Conservation (phyloP, 2,329 filamentous ascomycete species). For the Incumbomyces lentus region DNA sequence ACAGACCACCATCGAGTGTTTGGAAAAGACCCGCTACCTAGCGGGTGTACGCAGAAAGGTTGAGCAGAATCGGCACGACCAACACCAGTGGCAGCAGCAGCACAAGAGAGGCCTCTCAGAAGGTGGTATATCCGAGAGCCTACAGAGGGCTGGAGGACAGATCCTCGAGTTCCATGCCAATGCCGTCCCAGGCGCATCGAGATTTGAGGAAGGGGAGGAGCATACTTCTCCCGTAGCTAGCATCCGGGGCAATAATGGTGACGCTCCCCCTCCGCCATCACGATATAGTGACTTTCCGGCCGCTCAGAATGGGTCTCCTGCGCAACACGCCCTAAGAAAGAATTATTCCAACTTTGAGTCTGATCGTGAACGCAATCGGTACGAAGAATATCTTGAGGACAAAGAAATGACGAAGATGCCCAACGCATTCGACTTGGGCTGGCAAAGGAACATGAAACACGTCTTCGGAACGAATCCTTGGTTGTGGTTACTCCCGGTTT, state of each 20-base stretch:
- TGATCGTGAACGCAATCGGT: constrained; percentile 55
- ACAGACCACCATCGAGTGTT: constrained; percentile 88
- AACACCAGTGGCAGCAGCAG: constrained; percentile 29
- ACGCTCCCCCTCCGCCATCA: constrained; percentile 4
- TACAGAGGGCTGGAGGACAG: constrained; percentile 59
- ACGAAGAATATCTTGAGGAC: constrained; percentile 77
- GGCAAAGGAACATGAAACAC: constrained; percentile 66
- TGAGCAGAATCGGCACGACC: constrained; percentile 51
- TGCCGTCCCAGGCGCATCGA: constrained; percentile 65
- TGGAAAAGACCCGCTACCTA: constrained; percentile 92
- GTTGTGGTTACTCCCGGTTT: constrained; percentile 71
- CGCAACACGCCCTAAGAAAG: constrained; percentile 41
- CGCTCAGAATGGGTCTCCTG: constrained; percentile 14
- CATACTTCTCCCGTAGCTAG: constrained; percentile 28
- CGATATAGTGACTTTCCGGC: constrained; percentile 8
- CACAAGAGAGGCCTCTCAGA: constrained; percentile 35
- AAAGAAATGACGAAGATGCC: constrained; percentile 78
- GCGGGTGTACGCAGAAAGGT: constrained; percentile 65
- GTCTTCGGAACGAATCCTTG: constrained; percentile 65
- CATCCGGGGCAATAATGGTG: background rate
- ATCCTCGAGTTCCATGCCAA: constrained; percentile 74
- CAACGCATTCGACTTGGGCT: constrained; percentile 86
- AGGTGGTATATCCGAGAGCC: constrained; percentile 24
- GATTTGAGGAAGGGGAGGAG: constrained; percentile 70
- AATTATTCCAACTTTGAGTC: constrained; percentile 42